Base-by-base conservation (phyloP, 1,139 yeast species). In the Blastobotrys apis region DNA sequence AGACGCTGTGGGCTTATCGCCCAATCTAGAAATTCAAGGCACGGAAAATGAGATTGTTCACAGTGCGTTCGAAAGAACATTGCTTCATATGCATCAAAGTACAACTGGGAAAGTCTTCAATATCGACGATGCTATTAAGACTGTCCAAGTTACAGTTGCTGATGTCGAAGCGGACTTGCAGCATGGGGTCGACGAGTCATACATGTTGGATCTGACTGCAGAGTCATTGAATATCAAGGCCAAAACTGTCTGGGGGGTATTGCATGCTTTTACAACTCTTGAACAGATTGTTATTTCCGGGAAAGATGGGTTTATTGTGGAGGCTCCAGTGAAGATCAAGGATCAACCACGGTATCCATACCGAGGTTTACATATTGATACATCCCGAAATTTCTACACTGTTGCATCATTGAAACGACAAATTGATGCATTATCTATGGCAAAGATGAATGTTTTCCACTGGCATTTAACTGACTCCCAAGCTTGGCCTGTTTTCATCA, bases 401-500 rank as follows among this genome's bases (percentile, higher is more conserved):
- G 50, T 65, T 12, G 57, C 59, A 4, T 55, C 65, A 5, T 59
- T 73, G 15, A 50, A 60, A 37, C 64, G 68, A 29, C 73, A 73
- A 50, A 61, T 73, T 41, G 77, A 73, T 43, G 58, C 71, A 17
- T 67, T 73, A 74, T 57, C 73, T 1, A 57, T 69, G 36, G 47
- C 67, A 6, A 74, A 73, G 55, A 53, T 74, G 60, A 73, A 73
- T 50, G 59, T 65, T 1, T 62, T 73, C 37, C 78, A 73, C 50
- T 72, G 75, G 74, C 78, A 73, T 52, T 50, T 73, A 17, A 64
- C 61, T 8, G 78, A 73, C 50, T 51, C 74, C 6, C 74, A 70
- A 47, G 68, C 75, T 26, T 73, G 78, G 78, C 77, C 78, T 1
- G 20, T 74, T 15, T 62, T 63, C 36, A 51, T 72, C 33, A 51